Percentiles rank a stretch among this genome's conserved stretches.
Conservation (phyloP, 805 yeast genomes). For the Phaffomyces opuntiae region DNA sequence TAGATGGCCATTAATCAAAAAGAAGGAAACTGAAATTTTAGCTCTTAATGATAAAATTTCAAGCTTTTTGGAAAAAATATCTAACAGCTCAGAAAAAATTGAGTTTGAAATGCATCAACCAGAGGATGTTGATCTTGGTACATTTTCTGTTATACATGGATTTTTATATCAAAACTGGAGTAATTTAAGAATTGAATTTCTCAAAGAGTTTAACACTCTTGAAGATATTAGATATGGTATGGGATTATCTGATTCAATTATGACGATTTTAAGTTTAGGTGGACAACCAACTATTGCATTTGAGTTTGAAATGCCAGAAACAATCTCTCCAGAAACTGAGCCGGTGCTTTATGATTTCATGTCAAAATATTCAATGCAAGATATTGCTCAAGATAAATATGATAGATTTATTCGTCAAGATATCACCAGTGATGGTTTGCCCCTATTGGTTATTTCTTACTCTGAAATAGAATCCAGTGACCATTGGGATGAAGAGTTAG, state of each 20-base stretch:
- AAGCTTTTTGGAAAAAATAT: slow-evolving; percentile 32
- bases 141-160: slow-evolving; percentile 37
- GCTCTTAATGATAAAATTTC: slow-evolving; percentile 33
- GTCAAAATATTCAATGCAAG: slow-evolving; percentile 55
- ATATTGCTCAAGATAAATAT: slow-evolving; percentile 33
- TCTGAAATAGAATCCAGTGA: slow-evolving; percentile 25
- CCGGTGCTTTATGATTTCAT: slow-evolving; percentile 63
- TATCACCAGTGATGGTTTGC: slow-evolving; percentile 66
- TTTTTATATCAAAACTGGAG: slow-evolving; percentile 45
- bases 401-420: slow-evolving; percentile 53
- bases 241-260: slow-evolving; percentile 35
- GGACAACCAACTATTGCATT: slow-evolving; percentile 56
- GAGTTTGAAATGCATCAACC: slow-evolving; percentile 18
- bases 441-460: slow-evolving; percentile 51
- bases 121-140: slow-evolving; percentile 19
- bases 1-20: slow-evolving; percentile 53
- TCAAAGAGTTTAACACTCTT: slow-evolving; percentile 12
- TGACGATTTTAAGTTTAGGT: slow-evolving; percentile 36
- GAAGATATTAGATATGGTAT: slow-evolving; percentile 18
- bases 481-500: slow-evolving; percentile 35
- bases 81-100: slow-evolving; percentile 20
- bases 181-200: slow-evolving; percentile 24
- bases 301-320: slow-evolving; percentile 50
- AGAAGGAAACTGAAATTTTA: slow-evolving; percentile 34
- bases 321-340: slow-evolving; percentile 43